phyloP scores from a whole-genome alignment of 2,329 filamentous ascomycete species.

The Emergomyces pasteurianus region DNA sequence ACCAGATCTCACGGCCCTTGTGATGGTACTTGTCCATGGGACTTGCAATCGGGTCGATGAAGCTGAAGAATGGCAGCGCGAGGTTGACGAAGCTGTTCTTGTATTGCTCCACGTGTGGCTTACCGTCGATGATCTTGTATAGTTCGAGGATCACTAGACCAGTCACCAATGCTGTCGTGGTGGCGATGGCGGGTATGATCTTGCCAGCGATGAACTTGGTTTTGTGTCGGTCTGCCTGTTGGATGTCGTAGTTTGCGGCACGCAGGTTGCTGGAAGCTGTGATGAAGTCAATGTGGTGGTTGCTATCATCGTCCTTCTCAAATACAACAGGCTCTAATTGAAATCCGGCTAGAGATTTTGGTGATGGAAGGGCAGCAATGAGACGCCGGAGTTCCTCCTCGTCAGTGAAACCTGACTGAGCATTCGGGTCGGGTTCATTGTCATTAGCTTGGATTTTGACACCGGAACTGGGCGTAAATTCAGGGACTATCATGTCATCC shows the following conservation, averaged over 20 bases:
- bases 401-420: conserved; percentile 54
- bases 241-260: conserved; percentile 96
- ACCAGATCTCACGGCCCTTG: conserved; percentile 61
- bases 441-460: conserved; percentile 97
- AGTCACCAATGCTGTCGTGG: conserved; percentile 89
- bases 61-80: conserved; percentile 92
- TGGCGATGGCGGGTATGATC: conserved; percentile 97
- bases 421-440: conserved; percentile 86
- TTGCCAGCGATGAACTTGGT: conserved; percentile 99
- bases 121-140: conserved; percentile 93
- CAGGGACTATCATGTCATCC: conserved; percentile 87
- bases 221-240: conserved; percentile 84
- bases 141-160: conserved; percentile 85
- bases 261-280: conserved; percentile 92
- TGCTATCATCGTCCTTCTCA: conserved; percentile 96
- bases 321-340: conserved; percentile 89
- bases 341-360: conserved; percentile 74
- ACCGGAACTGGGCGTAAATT: conserved; percentile 78
- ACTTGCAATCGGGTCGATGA: conserved; percentile 90
- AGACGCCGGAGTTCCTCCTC: conserved; percentile 64
- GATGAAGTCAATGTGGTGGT: conserved; percentile 98
- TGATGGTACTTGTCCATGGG: conserved; percentile 85
- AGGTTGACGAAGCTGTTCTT: conserved; percentile 98
- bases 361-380: conserved; percentile 58
- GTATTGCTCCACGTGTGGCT: conserved; percentile 94